These are phyloP conservation scores for Astrephomene gubernaculifera DNA, from an alignment of 139 green algal species.

Conservation along the genomic window DNA sequence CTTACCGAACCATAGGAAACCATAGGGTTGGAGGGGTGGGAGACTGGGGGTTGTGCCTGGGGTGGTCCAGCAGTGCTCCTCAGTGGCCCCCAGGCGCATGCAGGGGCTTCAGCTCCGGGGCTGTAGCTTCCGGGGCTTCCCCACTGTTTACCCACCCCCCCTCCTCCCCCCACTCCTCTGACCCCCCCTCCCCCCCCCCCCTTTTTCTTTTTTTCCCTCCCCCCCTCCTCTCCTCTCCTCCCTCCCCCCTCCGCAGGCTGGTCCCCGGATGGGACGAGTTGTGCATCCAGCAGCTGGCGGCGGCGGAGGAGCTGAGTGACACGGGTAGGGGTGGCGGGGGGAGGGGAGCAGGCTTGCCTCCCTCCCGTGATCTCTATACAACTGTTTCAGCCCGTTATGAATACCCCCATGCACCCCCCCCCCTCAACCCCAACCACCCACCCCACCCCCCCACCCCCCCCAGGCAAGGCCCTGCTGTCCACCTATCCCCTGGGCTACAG, in stretches of 20 bases:
- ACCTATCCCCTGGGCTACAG: slow-evolving; percentile 78
- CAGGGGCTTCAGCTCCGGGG: no score
- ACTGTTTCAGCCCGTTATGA: no score
- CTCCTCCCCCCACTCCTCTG: not conserved
- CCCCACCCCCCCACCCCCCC: not conserved
- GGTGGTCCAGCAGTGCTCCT: no score
- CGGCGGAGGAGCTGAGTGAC: slow-evolving; percentile 33
- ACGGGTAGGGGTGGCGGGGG: slow-evolving; percentile 2
- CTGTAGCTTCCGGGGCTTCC: no score
- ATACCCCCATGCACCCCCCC: no score
- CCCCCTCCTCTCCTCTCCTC: not conserved
- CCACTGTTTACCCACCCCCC: no score
- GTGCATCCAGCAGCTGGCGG: slow-evolving; percentile 57
- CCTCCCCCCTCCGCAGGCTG: slow-evolving; percentile 48
- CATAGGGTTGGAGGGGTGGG: no score
- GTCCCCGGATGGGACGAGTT: slow-evolving; percentile 60
- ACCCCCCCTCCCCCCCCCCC: not conserved
- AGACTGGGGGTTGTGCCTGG: not conserved
- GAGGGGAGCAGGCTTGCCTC: no score
- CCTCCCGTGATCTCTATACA: no score
- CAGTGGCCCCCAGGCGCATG: no score
- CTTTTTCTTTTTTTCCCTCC: not conserved
- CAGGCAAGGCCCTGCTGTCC: slow-evolving; percentile 68
- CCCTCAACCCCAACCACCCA: no score
- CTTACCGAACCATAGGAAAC: not conserved